Percentiles rank a stretch among this genome's conserved stretches.
Evolutionary conservation across 164 flowering plant genomes (phyloP).

Genomic region (grape (Vitis vinifera)): DNA sequence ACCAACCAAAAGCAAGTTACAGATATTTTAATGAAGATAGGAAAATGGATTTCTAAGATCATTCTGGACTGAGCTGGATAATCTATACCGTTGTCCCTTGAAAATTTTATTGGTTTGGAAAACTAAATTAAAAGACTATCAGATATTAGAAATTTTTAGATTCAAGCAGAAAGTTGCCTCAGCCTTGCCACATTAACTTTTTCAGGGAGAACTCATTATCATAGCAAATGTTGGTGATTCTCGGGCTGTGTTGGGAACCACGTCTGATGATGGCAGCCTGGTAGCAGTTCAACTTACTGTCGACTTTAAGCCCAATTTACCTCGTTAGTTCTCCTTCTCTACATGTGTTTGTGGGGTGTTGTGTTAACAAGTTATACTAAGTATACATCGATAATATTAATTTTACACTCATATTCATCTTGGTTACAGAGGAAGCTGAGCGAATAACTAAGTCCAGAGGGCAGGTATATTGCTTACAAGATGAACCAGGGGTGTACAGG

Average conservation of each 20-base stretch:
- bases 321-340: constrained; percentile 38
- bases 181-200: neutral
- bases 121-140: no score
- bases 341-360: neutral
- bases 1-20: no score
- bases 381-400: no score
- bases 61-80: no score
- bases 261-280: constrained; percentile 42
- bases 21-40: no score
- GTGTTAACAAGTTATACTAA: no score
- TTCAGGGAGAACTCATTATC: constrained; percentile 48
- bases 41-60: no score
- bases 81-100: no score
- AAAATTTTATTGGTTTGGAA: no score
- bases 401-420: neutral
- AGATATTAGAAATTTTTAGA: no score
- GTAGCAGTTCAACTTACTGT: constrained; percentile 53
- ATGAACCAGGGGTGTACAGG: constrained; percentile 63
- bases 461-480: constrained; percentile 43
- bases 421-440: constrained; percentile 55
- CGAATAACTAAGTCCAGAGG: constrained; percentile 51
- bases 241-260: constrained; percentile 59
- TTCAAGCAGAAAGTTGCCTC: neutral
- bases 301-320: constrained; percentile 64
- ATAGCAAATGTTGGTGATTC: constrained; percentile 70